Base-by-base conservation (phyloP, 129 eudicot species). In the Tagetes patula region DNA sequence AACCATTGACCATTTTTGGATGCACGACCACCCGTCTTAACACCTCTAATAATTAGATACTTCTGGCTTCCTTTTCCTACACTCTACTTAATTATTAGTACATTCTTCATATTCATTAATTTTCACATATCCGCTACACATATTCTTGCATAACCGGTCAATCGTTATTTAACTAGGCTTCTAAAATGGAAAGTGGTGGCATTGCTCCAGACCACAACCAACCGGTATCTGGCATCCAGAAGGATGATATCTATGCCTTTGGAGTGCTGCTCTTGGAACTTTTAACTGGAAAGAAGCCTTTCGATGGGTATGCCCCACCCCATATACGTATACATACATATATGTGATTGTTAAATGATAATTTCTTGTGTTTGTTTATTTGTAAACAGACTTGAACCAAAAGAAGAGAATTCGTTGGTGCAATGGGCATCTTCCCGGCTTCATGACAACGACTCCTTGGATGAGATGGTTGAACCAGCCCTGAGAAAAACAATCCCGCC, bases 241-340 rank as follows among this genome's bases (percentile, higher is more conserved):
- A 88, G 83, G 90, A 87, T 31, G 98, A 94, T 76, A 73, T 88
- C 9, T 94, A 90, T 53, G 92, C 96, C 66, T 94, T 88, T 69
- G 98, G 98, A 32, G 97, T 94, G 60, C 64, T 94, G 88, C 92
- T 94, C 43, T 48, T 94, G 50, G 98, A 94, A 81, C 88, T 90
- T 73, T 80, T 94, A 42, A 90, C 98, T 6, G 98, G 93, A 73
- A 84, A 84, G 84, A 83, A 72, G 83, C 96, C 98, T 37, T 81
- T 81, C 42, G 97, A 90, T 72, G 80, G 91, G 97, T 91, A 61
- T 65, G 9, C 12, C 20, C 8, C 68, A 3, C 33, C 63, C 8
- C 27, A 20, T 20, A 20, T 20, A 20, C 27, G 27, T 10, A 3
- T n/a, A 45, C 12, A 12, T 39, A 60, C 41, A 20, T 61, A 48